Conservation (phyloP, 2,329 filamentous ascomycete genomes). For the Neofusicoccum parvum region DNA sequence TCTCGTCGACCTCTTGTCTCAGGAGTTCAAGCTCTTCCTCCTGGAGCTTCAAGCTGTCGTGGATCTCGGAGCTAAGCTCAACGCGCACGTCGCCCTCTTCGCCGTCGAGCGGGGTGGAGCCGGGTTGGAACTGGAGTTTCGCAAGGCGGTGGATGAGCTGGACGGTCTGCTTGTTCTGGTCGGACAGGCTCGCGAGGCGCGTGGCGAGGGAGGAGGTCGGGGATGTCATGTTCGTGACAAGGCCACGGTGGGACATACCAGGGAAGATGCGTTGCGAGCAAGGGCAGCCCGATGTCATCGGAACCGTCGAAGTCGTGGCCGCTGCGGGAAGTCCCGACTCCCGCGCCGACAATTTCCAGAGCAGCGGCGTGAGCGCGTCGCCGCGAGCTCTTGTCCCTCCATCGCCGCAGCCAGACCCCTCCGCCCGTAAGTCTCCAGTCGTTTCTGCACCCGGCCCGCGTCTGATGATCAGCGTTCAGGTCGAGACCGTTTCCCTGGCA, state of each 20-base stretch:
- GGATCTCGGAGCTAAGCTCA: constrained; percentile 80
- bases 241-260: constrained; percentile 7
- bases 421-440: neutral
- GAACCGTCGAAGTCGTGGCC: constrained; percentile 5
- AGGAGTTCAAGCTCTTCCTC: constrained; percentile 84
- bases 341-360: constrained; percentile 20
- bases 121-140: constrained; percentile 63
- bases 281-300: constrained; percentile 20
- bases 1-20: constrained; percentile 74
- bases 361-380: neutral
- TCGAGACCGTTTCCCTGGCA: neutral
- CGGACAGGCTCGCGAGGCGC: constrained; percentile 55
- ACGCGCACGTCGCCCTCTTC: constrained; percentile 66
- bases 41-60: constrained; percentile 72
- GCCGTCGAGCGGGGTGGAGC: constrained; percentile 60
- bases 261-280: constrained; percentile 7
- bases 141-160: constrained; percentile 59
- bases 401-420: neutral
- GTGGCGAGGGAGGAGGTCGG: constrained; percentile 44
- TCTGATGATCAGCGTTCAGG: neutral
- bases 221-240: constrained; percentile 35
- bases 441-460: neutral
- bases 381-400: neutral
- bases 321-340: constrained; percentile 13
- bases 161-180: constrained; percentile 55